phyloP scores from a whole-genome alignment of 768 basidiomycete genomes.

The Pluteus cervinus region DNA sequence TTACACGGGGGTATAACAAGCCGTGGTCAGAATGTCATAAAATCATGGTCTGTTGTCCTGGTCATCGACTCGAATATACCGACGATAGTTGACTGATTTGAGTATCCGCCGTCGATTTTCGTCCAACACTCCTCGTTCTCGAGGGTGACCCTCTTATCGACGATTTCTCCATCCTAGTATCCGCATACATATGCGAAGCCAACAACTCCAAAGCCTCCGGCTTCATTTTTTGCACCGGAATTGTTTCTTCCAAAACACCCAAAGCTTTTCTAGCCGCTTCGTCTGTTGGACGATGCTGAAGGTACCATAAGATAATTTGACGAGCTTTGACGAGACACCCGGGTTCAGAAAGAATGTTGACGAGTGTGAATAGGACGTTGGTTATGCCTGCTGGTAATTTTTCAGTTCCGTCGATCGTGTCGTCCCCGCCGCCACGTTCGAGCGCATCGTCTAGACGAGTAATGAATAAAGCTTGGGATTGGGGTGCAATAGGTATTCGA shows the following conservation, averaged over 20 bases:
- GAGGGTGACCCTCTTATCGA: slow-evolving; percentile 6
- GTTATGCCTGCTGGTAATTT: slow-evolving; percentile 23
- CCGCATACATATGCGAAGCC: slow-evolving; percentile 28
- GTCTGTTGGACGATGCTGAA: slow-evolving; percentile 15
- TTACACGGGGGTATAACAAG: no score
- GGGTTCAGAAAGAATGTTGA: slow-evolving; percentile 20
- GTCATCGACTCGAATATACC: no score
- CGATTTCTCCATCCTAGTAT: slow-evolving; percentile 17
- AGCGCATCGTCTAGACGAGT: slow-evolving; percentile 22
- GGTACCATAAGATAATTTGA: slow-evolving; percentile 19
- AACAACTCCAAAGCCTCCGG: slow-evolving; percentile 20
- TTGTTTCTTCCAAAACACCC: slow-evolving; percentile 11
- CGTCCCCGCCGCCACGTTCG: no score
- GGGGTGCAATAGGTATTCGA: slow-evolving; percentile 11
- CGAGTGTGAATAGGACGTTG: slow-evolving; percentile 23
- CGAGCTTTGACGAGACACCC: slow-evolving; percentile 22
- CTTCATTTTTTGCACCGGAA: slow-evolving; percentile 14
- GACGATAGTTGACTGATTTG: no score
- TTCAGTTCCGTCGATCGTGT: slow-evolving; percentile 13
- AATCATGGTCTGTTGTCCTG: no score
- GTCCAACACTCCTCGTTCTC: slow-evolving; percentile 6
- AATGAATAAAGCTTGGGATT: slow-evolving; percentile 22
- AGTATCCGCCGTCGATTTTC: no score
- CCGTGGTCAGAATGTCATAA: no score
- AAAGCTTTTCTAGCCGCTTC: slow-evolving; percentile 22